Conservation (phyloP, 2,329 filamentous ascomycete genomes). For the Aspergillus sp. region DNA sequence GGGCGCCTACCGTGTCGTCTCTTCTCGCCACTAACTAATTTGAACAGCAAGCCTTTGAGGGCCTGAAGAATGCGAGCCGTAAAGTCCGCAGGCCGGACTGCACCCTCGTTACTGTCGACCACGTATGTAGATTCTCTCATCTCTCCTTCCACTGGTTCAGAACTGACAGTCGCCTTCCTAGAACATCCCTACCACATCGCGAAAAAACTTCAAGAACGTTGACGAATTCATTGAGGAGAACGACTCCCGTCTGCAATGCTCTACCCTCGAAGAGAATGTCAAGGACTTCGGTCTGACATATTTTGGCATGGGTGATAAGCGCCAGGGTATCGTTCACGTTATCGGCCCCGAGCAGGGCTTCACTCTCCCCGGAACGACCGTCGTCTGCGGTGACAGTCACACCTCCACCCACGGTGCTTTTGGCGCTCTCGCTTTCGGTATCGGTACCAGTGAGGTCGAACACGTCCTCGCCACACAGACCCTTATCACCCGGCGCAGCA, state of each 20-base stretch:
- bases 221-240: slow-evolving; percentile 91
- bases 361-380: slow-evolving; percentile 92
- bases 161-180: slow-evolving; percentile 35
- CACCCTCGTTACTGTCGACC: slow-evolving; percentile 93
- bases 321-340: slow-evolving; percentile 97
- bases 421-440: slow-evolving; percentile 90
- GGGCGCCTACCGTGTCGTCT: slow-evolving; percentile 2
- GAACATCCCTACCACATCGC: slow-evolving; percentile 90
- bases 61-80: slow-evolving; percentile 82
- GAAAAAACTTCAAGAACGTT: slow-evolving; percentile 92
- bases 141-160: slow-evolving; percentile 12
- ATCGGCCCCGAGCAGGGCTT: slow-evolving; percentile 99
- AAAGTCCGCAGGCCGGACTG: slow-evolving; percentile 92
- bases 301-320: slow-evolving; percentile 93
- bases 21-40: slow-evolving; percentile 2
- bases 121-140: slow-evolving; percentile 62
- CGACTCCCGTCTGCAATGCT: slow-evolving; percentile 89
- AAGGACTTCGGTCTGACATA: slow-evolving; percentile 96
- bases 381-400: slow-evolving; percentile 97
- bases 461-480: slow-evolving; percentile 97
- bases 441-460: slow-evolving; percentile 97
- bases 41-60: slow-evolving; percentile 88
- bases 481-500: slow-evolving; percentile 88
- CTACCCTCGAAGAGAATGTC: slow-evolving; percentile 95
- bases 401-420: slow-evolving; percentile 98